Evolutionary conservation across 169 alveolate genomes (phyloP).

Genomic region (Babesia bovis): DNA sequence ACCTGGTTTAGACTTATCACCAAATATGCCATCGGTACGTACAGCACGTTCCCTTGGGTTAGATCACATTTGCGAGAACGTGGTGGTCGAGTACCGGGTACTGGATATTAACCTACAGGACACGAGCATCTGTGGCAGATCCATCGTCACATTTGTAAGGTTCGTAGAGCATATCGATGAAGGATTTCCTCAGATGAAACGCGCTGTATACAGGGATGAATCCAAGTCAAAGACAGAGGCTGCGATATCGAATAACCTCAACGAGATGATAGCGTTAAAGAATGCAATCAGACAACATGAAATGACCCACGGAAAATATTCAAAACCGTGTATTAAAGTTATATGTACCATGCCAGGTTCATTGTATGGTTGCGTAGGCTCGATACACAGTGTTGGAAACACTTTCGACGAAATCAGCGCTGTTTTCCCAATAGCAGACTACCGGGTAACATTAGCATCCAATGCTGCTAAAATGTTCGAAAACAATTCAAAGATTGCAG

Average conservation of each 20-base stretch:
- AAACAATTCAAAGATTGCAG: not conserved
- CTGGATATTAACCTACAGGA: constrained; percentile 57
- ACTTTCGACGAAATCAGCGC: constrained; percentile 56
- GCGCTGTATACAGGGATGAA: constrained; percentile 4
- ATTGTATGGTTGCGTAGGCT: constrained; percentile 55
- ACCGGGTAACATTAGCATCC: constrained; percentile 37
- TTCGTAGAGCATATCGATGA: constrained; percentile 31
- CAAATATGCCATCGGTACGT: constrained; percentile 24
- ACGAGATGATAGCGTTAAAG: constrained; percentile 46
- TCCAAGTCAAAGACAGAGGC: not conserved
- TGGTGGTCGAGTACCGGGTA: constrained; percentile 45
- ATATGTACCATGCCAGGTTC: constrained; percentile 56
- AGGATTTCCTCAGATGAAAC: constrained; percentile 17
- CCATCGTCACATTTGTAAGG: constrained; percentile 40
- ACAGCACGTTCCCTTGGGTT: constrained; percentile 8
- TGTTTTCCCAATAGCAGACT: constrained; percentile 39
- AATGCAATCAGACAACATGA: constrained; percentile 35
- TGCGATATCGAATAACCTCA: constrained; percentile 19
- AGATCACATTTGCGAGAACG: constrained; percentile 60
- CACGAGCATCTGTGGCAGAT: not conserved
- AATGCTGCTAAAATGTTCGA: constrained; percentile 17
- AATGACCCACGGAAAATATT: constrained; percentile 41
- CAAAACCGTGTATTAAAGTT: constrained; percentile 44
- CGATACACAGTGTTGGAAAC: constrained; percentile 40
- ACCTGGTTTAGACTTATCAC: constrained; percentile 34